Evolutionary conservation across 345 rosid genomes (phyloP), one percentile per base, ranked within the genome.

Genomic region (Arabidopsis suecica): DNA sequence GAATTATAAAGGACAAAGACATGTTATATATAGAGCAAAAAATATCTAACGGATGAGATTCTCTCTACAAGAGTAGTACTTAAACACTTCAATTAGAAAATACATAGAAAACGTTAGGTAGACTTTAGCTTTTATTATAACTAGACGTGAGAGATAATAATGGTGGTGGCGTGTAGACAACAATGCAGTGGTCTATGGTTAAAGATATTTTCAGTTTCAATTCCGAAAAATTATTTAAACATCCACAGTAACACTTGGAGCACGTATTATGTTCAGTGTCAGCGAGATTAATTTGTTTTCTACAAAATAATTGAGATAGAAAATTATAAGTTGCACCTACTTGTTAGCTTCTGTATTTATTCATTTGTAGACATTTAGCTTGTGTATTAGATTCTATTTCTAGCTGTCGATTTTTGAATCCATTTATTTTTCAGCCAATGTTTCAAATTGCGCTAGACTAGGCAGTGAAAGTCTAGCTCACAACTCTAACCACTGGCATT

Each of bases 21-120:
- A 54, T 60, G 40, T 4, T 6, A 58, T 41, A 8, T 40, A 41
- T 14, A 5, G 44, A 68, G 20, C 30, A 30, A 9, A 41, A 12
- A 14, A 66, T 30, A 68, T 68, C 48, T 14, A 34, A 68, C 74
- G 69, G 74, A 22, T 68, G 63, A 41, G 56, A 75, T 60, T 65
- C 22, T 18, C 23, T 28, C 4, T 22, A 67, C 13, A 34, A 65
- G 33, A 3, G 6, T 36, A 45, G 13, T 18, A 44, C 28, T 20
- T 38, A 9, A 28, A 40, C 28, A 45, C 34, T 58, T 57, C 20
- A 54, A 42, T 14, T 5, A 32, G 6, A 30, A 51, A 44, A 38
- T 53, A 54, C 14, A 44, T 47, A 33, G 25, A 30, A 59, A 56
- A 45, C 5, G 44, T 36, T 66, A 57, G 60, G 65, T 65, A 55